A percentile compares a stretch with the other conserved stretches of the same genome.
phyloP scores from a whole-genome alignment of 225 moss, liverwort and hornwort species.

The Lunularia cruciata region DNA sequence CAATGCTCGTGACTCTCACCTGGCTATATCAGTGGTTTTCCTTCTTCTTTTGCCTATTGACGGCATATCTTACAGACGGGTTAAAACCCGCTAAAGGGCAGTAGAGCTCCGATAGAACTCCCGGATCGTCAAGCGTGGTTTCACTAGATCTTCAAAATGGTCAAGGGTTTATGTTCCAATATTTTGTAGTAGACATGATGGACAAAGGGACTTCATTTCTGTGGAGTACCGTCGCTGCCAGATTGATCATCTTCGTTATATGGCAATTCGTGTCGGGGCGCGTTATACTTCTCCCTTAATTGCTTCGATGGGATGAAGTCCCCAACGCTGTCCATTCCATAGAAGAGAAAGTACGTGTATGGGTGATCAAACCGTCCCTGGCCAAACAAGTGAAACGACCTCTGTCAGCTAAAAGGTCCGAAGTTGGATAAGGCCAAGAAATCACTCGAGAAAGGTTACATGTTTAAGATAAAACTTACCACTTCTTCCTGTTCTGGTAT shows the following conservation, averaged over 20 bases:
- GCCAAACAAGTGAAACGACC: background rate
- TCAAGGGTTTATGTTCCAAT: background rate
- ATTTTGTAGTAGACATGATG: background rate
- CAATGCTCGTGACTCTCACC: too few relatives aligned
- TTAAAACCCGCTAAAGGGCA: background rate
- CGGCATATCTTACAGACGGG: background rate
- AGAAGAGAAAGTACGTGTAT: constrained; percentile 91
- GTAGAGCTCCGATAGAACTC: background rate
- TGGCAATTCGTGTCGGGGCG: constrained; percentile 82
- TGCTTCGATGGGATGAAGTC: constrained; percentile 94
- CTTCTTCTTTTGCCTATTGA: background rate
- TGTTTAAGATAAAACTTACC: constrained; percentile 24
- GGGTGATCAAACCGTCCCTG: constrained; percentile 97
- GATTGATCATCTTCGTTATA: constrained; percentile 42
- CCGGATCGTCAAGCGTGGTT: too few relatives aligned
- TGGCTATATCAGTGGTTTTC: too few relatives aligned
- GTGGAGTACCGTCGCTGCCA: constrained; percentile 7
- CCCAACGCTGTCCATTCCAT: constrained; percentile 84
- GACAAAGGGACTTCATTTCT: background rate
- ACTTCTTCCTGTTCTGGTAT: constrained; percentile 50
- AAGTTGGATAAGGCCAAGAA: background rate
- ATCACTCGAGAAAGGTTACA: background rate
- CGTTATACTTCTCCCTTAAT: constrained; percentile 89
- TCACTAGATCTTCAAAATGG: background rate
- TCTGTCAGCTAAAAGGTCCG: background rate